Evolutionary conservation across 106 monocot species (phyloP), one percentile per base, ranked within the genome.

Genomic region (Acanthochlamys bracteata): DNA sequence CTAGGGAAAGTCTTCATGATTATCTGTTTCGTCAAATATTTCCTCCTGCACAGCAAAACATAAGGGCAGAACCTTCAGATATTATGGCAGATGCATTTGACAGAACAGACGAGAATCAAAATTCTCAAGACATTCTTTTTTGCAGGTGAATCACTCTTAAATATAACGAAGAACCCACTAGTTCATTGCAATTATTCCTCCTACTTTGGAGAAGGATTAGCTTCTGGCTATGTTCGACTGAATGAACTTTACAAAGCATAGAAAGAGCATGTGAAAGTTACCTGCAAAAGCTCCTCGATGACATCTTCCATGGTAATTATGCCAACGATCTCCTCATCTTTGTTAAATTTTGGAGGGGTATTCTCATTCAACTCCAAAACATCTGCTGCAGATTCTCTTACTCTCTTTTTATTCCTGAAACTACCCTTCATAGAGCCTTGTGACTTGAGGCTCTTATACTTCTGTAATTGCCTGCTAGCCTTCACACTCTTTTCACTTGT

Each of bases 241-340:
- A n/a, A n/a, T n/a, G n/a, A n/a, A n/a, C n/a, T n/a, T n/a, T n/a
- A n/a, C n/a, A n/a, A n/a, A n/a, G n/a, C n/a, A n/a, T n/a, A n/a
- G n/a, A n/a, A n/a, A n/a, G n/a, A n/a, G n/a, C n/a, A n/a, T n/a
- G n/a, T n/a, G n/a, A n/a, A n/a, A n/a, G n/a, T 66, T 65, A 85
- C 92, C 88, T 98, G 92, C 17, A 98, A 71, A 10, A 98, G 83
- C 78, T 98, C 96, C 65, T 98, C 96, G 27, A 98, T 98, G 43
- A 98, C 85, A 74, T 98, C 92, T 72, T 98, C 92, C 92, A 98
- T 98, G 0, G 98, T 98, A 63, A 98, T 92, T 54, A 98, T 98
- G 12, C 98, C 98, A 51, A 85, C 65, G 15, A 85, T 92, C 61
- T 92, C 90, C 60, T 86, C 86, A 21, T 90, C 76, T 67, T 98